phyloP scores from a whole-genome alignment of 2,329 filamentous ascomycete genomes.

The Colletotrichum somersetense region DNA sequence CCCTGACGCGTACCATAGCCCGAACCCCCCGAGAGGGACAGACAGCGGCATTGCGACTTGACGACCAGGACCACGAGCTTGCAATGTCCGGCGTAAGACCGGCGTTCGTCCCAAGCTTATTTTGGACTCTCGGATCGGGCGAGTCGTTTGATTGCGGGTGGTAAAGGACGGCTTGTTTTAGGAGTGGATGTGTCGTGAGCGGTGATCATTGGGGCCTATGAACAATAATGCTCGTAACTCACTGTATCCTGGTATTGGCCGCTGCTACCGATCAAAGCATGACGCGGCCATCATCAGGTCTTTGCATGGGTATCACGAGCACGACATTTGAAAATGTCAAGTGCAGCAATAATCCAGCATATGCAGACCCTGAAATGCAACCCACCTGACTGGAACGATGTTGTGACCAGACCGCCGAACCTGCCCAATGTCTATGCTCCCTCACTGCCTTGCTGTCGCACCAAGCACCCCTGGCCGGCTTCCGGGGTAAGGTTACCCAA shows the following conservation, averaged over 20 bases:
- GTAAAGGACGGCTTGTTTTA: not conserved
- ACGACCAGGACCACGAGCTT: slow-evolving; percentile 1
- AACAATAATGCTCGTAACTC: not conserved
- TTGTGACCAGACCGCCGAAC: slow-evolving; percentile 23
- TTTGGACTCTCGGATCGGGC: not conserved
- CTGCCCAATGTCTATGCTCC: slow-evolving; percentile 11
- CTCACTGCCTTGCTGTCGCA: slow-evolving; percentile 12
- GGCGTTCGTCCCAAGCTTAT: not conserved
- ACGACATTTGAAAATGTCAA: not conserved
- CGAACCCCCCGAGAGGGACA: not conserved
- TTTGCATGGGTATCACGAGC: not conserved
- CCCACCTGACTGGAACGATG: slow-evolving; percentile 38
- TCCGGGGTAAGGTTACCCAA: not conserved
- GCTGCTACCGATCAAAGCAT: not conserved
- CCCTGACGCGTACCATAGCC: not conserved
- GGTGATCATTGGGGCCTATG: not conserved
- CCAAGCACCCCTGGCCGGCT: not conserved
- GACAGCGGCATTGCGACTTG: not conserved
- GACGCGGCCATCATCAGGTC: not conserved
- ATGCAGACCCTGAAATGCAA: slow-evolving; percentile 26
- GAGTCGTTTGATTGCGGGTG: not conserved
- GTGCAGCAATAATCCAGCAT: not conserved
- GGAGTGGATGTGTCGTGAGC: not conserved
- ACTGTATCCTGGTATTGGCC: not conserved
- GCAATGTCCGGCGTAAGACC: not conserved